Base-by-base conservation (phyloP, 2,329 filamentous ascomycete species). In the Penicillium expansum region DNA sequence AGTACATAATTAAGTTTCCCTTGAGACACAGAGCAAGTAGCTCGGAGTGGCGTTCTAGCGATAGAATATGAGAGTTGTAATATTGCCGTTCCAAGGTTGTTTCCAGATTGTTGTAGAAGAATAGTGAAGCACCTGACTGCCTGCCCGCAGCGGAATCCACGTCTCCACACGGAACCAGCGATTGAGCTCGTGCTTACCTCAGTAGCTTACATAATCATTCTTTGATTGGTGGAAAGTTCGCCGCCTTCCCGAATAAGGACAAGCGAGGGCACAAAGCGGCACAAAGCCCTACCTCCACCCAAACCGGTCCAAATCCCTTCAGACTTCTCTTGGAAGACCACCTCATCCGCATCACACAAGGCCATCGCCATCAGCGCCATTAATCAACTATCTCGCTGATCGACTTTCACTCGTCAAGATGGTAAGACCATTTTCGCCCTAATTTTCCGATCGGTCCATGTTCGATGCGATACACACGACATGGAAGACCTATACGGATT, bases 391-490 rank as follows among this genome's bases (percentile, higher is more conserved):
- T 59, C 57, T 74, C 73, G 73, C 71, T 75, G 74, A 76, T 75
- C 69, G 69, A 68, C 65, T 68, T 71, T 69, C 63, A 68, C 66
- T 71, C 68, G 72, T 72, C 75, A 77, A 76, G 71, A 77, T 77
- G 75, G 75, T 77, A 66, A 63, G 74, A 51, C 45, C 47, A 44
- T 56, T 70, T 59, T 47, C 61, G 27, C 56, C 39, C 33, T 61
- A 29, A 39, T 45, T 27, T 55, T 55, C 39, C 52, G 44, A 37
- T 48, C 43, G 45, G 47, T 52, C 47, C 45, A 20, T 55, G 18
- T 55, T 55, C 52, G 48, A 41, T 56, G 53, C 55, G 56, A 47
- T 47, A n/a, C 32, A 16, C 32, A 35, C 20, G 24, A 44, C 30
- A 37, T 24, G 24, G n/a, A 11, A 30, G 48, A 41, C 32, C 18